Evolutionary conservation across 208 protist species (phyloP).

Genomic region (Acanthamoeba royreba): DNA sequence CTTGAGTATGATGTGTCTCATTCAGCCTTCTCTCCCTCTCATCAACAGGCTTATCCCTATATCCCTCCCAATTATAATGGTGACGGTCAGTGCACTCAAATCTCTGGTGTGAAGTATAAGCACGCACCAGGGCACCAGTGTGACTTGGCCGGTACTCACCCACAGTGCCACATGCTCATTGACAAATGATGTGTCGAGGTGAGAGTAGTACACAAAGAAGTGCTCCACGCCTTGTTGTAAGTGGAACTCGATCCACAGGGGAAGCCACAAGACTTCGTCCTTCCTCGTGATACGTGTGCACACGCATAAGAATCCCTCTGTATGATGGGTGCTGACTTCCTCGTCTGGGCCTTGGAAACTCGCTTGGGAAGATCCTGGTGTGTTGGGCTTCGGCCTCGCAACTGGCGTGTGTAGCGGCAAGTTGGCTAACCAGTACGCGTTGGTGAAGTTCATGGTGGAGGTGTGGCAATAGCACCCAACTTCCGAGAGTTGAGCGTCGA

Average conservation of each 20-base stretch:
- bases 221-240: background rate
- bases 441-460: background rate
- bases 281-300: background rate
- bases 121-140: background rate
- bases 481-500: background rate
- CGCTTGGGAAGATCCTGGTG: background rate
- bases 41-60: background rate
- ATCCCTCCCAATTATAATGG: too few species aligned
- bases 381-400: background rate
- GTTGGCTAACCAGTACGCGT: background rate
- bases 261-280: background rate
- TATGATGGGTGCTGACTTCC: too few species aligned
- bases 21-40: background rate
- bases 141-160: background rate
- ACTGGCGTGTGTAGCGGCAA: background rate
- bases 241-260: background rate
- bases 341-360: background rate
- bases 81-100: background rate
- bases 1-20: background rate
- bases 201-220: background rate
- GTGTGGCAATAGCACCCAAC: background rate
- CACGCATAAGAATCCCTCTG: background rate
- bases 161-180: background rate
- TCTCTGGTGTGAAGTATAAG: background rate
- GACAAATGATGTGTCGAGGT: background rate